phyloP scores from a whole-genome alignment of 2,329 filamentous ascomycete genomes.

The Phyllosticta citrichinensis region DNA sequence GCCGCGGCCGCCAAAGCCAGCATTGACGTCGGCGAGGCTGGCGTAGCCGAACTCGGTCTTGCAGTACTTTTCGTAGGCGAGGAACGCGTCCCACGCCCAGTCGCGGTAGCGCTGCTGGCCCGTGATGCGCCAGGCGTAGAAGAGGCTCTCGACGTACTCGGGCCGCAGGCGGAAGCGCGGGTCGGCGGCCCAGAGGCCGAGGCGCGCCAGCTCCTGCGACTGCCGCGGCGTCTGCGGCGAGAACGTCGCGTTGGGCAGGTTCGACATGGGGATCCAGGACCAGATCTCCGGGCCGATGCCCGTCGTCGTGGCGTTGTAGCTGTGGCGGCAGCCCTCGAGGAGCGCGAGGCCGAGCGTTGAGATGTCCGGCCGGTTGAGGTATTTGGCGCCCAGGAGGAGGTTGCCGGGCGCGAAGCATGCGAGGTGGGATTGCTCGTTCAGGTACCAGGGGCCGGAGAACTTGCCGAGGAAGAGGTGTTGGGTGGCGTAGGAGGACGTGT shows the following conservation, averaged over 20 bases:
- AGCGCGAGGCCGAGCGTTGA: slow-evolving; percentile 28
- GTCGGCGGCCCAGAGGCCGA: slow-evolving; percentile 27
- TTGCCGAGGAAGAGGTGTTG: slow-evolving; percentile 32
- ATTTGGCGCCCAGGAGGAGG: slow-evolving; percentile 28
- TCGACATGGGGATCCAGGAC: slow-evolving; percentile 30
- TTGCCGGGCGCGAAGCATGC: slow-evolving; percentile 32
- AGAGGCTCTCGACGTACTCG: slow-evolving; percentile 31
- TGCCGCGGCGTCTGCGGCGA: slow-evolving; percentile 20
- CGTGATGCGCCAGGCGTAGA: slow-evolving; percentile 33
- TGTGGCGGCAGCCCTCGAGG: slow-evolving; percentile 31
- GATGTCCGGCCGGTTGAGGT: slow-evolving; percentile 24
- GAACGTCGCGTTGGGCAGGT: slow-evolving; percentile 22
- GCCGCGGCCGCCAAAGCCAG: slow-evolving; percentile 11
- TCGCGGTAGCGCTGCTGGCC: slow-evolving; percentile 29
- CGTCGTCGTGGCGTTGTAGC: slow-evolving; percentile 26
- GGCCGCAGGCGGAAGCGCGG: slow-evolving; percentile 26
- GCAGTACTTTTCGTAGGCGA: slow-evolving; percentile 26
- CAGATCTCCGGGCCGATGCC: slow-evolving; percentile 29
- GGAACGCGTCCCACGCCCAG: slow-evolving; percentile 34
- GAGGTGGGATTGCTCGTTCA: slow-evolving; percentile 31
- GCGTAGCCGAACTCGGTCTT: slow-evolving; percentile 31
- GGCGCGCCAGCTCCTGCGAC: slow-evolving; percentile 18
- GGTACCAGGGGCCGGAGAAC: slow-evolving; percentile 20
- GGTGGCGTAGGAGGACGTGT: slow-evolving; percentile 21
- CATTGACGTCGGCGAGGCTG: slow-evolving; percentile 25